phyloP scores from a whole-genome alignment of 805 yeast species.

The Myxozyma melibiosi region DNA sequence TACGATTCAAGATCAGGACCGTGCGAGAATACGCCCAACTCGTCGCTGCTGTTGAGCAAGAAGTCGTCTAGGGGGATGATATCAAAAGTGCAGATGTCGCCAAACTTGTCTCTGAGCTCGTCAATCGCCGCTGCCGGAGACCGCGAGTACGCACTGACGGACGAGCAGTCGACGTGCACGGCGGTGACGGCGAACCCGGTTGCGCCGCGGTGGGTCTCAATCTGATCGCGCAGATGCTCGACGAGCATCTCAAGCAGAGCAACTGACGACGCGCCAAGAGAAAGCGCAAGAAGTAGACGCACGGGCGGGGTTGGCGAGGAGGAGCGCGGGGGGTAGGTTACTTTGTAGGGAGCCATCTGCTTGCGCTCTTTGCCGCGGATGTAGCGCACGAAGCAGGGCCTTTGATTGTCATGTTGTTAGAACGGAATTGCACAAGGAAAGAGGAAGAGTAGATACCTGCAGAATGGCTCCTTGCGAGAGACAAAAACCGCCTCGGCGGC shows the following conservation, averaged over 20 bases:
- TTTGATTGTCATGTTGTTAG: conserved; percentile 3
- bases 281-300: conserved; percentile 38
- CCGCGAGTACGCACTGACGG: conserved; percentile 13
- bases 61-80: conserved; percentile 5
- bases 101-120: conserved; percentile 38
- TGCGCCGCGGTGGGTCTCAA: conserved; percentile 59
- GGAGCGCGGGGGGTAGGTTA: conserved; percentile 57
- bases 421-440: not conserved
- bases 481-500: conserved; percentile 46
- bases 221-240: conserved; percentile 65
- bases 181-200: conserved; percentile 67
- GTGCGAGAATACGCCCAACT: not conserved
- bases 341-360: conserved; percentile 77
- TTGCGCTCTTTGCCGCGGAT: conserved; percentile 79
- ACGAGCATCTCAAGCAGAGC: conserved; percentile 68
- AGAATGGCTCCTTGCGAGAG: conserved; percentile 67
- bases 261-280: conserved; percentile 46
- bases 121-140: conserved; percentile 32
- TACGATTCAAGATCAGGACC: conserved; percentile 6
- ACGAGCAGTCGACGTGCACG: conserved; percentile 51
- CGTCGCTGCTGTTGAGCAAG: not conserved
- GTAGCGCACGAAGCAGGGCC: conserved; percentile 67
- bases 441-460: conserved; percentile 43
- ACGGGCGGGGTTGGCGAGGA: conserved; percentile 49
- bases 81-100: conserved; percentile 37